These are phyloP conservation scores for Symmetrospora coprosmae DNA, from an alignment of 768 basidiomycete genomes.

Conservation along the genomic window DNA sequence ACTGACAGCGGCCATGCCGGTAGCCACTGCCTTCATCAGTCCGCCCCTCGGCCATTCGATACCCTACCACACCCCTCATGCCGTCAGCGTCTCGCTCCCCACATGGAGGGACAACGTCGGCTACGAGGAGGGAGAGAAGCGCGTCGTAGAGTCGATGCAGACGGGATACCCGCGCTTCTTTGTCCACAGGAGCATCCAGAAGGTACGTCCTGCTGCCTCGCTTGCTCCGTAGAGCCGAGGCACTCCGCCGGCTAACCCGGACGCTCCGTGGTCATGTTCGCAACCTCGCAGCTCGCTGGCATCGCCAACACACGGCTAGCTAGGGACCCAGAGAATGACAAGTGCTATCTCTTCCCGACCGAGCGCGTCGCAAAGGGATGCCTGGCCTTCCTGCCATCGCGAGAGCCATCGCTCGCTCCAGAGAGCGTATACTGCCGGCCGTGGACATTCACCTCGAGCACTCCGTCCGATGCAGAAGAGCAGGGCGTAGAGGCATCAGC, in stretches of 20 bases:
- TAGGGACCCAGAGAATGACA: conserved; percentile 43
- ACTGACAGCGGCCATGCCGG: too few species aligned
- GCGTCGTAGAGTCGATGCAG: conserved; percentile 65
- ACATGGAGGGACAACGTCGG: conserved; percentile 81
- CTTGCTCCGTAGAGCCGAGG: too few species aligned
- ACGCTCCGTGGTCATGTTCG: too few species aligned
- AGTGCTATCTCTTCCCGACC: conserved; percentile 65
- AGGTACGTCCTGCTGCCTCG: conserved; percentile 44
- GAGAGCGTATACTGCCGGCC: conserved; percentile 62
- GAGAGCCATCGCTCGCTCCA: conserved; percentile 46
- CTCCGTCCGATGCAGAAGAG: conserved; percentile 8
- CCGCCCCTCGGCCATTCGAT: conserved; percentile 28
- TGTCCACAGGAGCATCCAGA: conserved; percentile 67
- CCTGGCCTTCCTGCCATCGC: conserved; percentile 52
- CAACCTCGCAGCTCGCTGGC: conserved; percentile 52
- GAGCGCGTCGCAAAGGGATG: conserved; percentile 59
- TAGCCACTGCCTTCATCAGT: conserved; percentile 1
- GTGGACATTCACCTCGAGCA: conserved; percentile 38
- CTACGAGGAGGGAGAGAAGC: conserved; percentile 75
- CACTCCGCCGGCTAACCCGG: too few species aligned
- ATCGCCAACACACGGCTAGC: conserved; percentile 63
- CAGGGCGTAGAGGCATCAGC: not conserved
- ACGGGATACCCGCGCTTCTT: conserved; percentile 91
- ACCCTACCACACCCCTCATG: conserved; percentile 48
- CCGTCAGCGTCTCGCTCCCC: conserved; percentile 86